phyloP scores from a whole-genome alignment of 345 rosid genomes.

The Ricinus communis region DNA sequence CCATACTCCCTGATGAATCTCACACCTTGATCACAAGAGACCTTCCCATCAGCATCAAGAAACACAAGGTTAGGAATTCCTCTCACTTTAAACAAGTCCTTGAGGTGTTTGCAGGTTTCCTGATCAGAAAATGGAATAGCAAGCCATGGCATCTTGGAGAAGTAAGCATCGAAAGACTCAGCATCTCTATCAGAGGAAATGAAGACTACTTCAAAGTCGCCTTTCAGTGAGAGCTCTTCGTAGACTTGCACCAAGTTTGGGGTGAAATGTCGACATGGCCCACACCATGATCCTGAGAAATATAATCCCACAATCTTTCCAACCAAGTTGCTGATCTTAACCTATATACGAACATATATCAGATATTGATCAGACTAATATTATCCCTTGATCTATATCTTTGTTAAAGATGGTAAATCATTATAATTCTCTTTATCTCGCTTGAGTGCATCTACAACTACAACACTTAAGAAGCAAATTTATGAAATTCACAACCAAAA shows the following conservation, averaged over 20 bases:
- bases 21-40: constrained; percentile 19
- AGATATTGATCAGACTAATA: background rate
- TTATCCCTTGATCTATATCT: background rate
- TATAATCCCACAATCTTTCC: constrained; percentile 33
- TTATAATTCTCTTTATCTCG: no score
- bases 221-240: constrained; percentile 17
- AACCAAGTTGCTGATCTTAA: constrained; percentile 14
- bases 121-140: constrained; percentile 38
- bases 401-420: no score
- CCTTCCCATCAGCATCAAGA: constrained; percentile 24
- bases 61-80: constrained; percentile 32
- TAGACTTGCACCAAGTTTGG: constrained; percentile 18
- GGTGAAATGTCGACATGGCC: constrained; percentile 22
- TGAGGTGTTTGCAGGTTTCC: constrained; percentile 15
- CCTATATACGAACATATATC: background rate
- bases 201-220: constrained; percentile 33
- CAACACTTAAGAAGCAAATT: background rate
- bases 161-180: constrained; percentile 30
- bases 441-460: background rate
- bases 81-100: constrained; percentile 32
- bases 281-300: constrained; percentile 30
- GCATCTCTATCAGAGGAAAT: constrained; percentile 37
- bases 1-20: constrained; percentile 28
- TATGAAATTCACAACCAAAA: no score
- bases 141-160: constrained; percentile 45